These are phyloP conservation scores for Cicer arietinum DNA, from an alignment of 306 rosid species.

Conservation along the genomic window DNA sequence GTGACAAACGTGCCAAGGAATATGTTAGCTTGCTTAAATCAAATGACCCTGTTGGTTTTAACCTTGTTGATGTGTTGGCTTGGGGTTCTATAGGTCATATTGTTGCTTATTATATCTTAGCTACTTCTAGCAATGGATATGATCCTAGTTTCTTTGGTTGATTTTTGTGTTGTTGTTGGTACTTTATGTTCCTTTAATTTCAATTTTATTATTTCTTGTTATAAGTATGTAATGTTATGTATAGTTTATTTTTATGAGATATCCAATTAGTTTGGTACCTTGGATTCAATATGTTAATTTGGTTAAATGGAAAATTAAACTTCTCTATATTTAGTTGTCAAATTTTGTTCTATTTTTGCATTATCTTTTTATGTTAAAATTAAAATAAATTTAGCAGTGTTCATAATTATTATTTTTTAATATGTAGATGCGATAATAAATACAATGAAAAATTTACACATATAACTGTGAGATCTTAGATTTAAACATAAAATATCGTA, in stretches of 20 bases:
- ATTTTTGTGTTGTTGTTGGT: conserved; percentile 10
- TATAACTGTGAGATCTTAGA: too few species aligned
- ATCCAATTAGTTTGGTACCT: conserved; percentile 25
- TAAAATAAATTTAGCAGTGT: too few species aligned
- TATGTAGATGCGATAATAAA: too few species aligned
- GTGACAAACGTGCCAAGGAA: conserved; percentile 88
- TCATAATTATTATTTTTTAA: too few species aligned
- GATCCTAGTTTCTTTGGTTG: conserved; percentile 82
- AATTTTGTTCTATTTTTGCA: too few species aligned
- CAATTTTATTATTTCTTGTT: neutral
- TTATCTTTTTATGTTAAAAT: too few species aligned
- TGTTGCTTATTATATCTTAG: conserved; percentile 91
- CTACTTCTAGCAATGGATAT: conserved; percentile 96
- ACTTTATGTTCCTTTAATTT: neutral
- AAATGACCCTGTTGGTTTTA: conserved; percentile 97
- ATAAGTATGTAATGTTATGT: conserved; percentile 34
- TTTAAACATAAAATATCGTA: too few species aligned
- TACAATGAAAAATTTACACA: too few species aligned
- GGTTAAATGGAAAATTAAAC: too few species aligned
- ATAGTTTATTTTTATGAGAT: conserved; percentile 42
- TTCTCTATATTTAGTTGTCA: too few species aligned
- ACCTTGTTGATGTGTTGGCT: conserved; percentile 92
- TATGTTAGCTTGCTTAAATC: conserved; percentile 91
- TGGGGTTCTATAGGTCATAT: conserved; percentile 97
- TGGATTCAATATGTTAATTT: neutral